Base-by-base conservation (phyloP, 2,329 filamentous ascomycete genomes). In the Pseudogymnoascus sp. region DNA sequence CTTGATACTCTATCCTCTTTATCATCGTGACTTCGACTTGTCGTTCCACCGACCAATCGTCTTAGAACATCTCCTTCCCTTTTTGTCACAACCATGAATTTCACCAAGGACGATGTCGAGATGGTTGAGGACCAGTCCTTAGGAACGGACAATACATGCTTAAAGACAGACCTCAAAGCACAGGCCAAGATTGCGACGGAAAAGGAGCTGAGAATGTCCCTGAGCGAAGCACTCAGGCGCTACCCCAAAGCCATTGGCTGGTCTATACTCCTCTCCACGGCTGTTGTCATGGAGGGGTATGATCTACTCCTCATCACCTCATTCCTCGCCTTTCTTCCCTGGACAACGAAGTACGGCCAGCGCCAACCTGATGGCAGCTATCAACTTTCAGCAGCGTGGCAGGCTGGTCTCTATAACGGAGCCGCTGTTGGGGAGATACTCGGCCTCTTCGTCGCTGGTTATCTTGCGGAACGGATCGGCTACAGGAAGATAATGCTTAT, bases 401-500 rank as follows among this genome's bases (percentile, higher is more conserved):
- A 80, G 65, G 73, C 76, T 9, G 78, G 73, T 2, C 66, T 81
- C 0, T 70, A 70, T 3, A 77, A 77, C 37, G 78, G 74, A 5
- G 73, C 73, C 0, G 67, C 72, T 12, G 73, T 75, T 3, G 79
- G 79, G 0, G 72, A 75, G 28, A 77, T 81, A 77, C 60, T 60
- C 3, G 79, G 79, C 1, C 70, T 78, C 1, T 69, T 77, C 34
- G 61, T 76, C 31, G 77, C 75, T 62, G 78, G 78, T 5, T 73
- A 72, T 59, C 60, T 78, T 14, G 72, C 75, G 2, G 75, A 80
- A 40, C 65, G 77, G 76, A 65, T 71, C 53, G 75, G 74, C 1
- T 80, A 80, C 63, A 76, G 77, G 21, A 77, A 77, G 63, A 80
- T 77, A 0, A 75, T 80, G 63, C 74, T 81, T 66, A 68, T 72